These are phyloP conservation scores for Mycena vulgaris DNA, from an alignment of 768 basidiomycete species.

Conservation along the genomic window DNA sequence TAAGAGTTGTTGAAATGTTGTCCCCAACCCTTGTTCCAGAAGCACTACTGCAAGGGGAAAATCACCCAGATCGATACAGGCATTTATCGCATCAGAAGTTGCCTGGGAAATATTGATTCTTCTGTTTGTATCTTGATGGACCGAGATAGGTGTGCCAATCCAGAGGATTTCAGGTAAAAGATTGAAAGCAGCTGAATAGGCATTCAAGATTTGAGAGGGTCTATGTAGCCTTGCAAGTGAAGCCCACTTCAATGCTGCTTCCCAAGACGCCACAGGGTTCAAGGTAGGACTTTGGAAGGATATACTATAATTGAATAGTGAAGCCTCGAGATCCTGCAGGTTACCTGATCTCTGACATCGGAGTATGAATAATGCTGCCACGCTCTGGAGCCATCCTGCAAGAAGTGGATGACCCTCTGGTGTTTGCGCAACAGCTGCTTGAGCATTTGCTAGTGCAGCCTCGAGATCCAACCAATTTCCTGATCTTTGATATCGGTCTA, in stretches of 20 bases:
- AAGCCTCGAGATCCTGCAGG: too few relatives aligned
- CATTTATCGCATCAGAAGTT: constrained; percentile 2
- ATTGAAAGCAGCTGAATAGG: constrained; percentile 4
- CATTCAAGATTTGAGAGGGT: background rate
- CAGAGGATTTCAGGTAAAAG: background rate
- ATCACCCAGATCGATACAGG: background rate
- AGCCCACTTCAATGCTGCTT: background rate
- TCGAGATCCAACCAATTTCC: constrained; percentile 40
- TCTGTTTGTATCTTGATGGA: background rate
- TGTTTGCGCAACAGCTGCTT: constrained; percentile 20
- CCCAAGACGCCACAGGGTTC: background rate
- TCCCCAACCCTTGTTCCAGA: constrained; percentile 1
- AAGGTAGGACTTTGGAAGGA: constrained; percentile 2
- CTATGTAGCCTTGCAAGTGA: background rate
- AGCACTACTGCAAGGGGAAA: background rate
- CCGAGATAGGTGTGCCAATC: background rate
- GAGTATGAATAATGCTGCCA: background rate
- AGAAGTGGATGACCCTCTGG: background rate
- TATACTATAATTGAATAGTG: constrained; percentile 11
- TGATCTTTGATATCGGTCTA: constrained; percentile 4
- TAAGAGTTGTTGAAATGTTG: constrained; percentile 5
- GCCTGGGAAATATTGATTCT: background rate
- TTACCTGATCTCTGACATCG: too few relatives aligned
- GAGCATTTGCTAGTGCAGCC: constrained; percentile 27
- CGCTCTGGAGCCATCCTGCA: background rate